phyloP scores from a whole-genome alignment of 768 basidiomycete species.

The Russula lepida region DNA sequence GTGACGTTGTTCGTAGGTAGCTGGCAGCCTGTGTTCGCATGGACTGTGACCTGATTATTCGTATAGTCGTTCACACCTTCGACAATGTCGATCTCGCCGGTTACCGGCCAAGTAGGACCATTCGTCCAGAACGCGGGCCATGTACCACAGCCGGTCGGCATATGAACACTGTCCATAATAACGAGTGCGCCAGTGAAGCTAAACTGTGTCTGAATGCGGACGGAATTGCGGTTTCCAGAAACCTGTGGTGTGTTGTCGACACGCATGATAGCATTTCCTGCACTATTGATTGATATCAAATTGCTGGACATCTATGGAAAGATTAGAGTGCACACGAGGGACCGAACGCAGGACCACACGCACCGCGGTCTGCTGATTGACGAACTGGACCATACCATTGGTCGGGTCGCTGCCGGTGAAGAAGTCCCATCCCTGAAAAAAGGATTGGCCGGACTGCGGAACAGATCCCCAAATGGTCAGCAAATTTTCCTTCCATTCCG shows the following conservation, averaged over 20 bases:
- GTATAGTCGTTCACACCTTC: constrained; percentile 80
- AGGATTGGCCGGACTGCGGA: constrained; percentile 50
- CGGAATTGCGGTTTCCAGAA: constrained; percentile 56
- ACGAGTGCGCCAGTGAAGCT: constrained; percentile 60
- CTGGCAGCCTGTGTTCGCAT: constrained; percentile 64
- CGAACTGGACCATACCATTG: constrained; percentile 57
- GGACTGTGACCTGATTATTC: constrained; percentile 74
- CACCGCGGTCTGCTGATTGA: constrained; percentile 54
- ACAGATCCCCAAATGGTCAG: neutral
- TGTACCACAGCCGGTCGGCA: constrained; percentile 84
- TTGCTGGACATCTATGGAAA: constrained; percentile 41
- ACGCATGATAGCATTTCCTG: constrained; percentile 77
- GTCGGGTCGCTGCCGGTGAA: constrained; percentile 67
- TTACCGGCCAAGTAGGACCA: constrained; percentile 55
- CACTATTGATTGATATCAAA: constrained; percentile 56
- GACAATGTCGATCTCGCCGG: constrained; percentile 76
- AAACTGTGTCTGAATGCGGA: constrained; percentile 64
- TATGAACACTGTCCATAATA: constrained; percentile 78
- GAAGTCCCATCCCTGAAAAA: constrained; percentile 82
- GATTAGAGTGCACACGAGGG: constrained; percentile 3
- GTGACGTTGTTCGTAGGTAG: constrained; percentile 42
- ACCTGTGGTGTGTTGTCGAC: constrained; percentile 79
- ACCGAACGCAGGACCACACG: constrained; percentile 18
- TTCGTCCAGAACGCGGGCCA: constrained; percentile 54
- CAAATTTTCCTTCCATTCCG: neutral